phyloP scores from a whole-genome alignment of 2,329 filamentous ascomycete genomes.

The Colletotrichum melonis region DNA sequence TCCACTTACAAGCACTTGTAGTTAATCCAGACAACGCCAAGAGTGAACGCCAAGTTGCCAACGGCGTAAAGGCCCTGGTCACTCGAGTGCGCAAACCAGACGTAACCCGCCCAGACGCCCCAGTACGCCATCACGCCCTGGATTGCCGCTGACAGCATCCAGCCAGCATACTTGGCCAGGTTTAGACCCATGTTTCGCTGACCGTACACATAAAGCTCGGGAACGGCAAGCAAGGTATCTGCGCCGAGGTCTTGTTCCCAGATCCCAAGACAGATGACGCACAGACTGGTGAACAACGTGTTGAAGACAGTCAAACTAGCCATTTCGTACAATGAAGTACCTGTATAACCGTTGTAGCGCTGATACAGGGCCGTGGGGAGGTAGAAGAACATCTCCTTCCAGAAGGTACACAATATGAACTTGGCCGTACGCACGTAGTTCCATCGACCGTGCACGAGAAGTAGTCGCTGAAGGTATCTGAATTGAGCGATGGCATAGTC shows the following conservation, averaged over 20 bases:
- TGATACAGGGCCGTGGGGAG: slow-evolving; percentile 87
- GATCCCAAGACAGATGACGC: slow-evolving; percentile 89
- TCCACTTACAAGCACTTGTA: slow-evolving; percentile 77
- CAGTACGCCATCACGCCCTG: slow-evolving; percentile 83
- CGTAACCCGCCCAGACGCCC: slow-evolving; percentile 65
- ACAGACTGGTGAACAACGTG: slow-evolving; percentile 90
- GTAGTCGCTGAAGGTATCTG: slow-evolving; percentile 84
- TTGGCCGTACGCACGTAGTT: slow-evolving; percentile 90
- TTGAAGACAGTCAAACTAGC: slow-evolving; percentile 94
- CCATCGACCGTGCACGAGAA: slow-evolving; percentile 90
- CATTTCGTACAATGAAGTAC: slow-evolving; percentile 89
- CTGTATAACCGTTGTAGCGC: slow-evolving; percentile 86
- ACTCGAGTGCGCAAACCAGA: slow-evolving; percentile 61
- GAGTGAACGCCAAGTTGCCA: slow-evolving; percentile 77
- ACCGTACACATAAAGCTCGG: slow-evolving; percentile 88
- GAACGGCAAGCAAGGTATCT: slow-evolving; percentile 89
- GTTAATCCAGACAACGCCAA: slow-evolving; percentile 78
- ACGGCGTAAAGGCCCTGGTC: slow-evolving; percentile 81
- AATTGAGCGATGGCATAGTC: slow-evolving; percentile 96
- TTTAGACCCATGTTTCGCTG: slow-evolving; percentile 81
- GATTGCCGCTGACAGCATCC: slow-evolving; percentile 80
- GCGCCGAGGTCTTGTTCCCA: slow-evolving; percentile 91
- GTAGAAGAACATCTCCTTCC: slow-evolving; percentile 89
- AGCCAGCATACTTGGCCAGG: slow-evolving; percentile 76
- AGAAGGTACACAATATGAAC: slow-evolving; percentile 91